Evolutionary conservation across 495 filamentous ascomycete species (phyloP).

Genomic region (Penicillium nucicola): DNA sequence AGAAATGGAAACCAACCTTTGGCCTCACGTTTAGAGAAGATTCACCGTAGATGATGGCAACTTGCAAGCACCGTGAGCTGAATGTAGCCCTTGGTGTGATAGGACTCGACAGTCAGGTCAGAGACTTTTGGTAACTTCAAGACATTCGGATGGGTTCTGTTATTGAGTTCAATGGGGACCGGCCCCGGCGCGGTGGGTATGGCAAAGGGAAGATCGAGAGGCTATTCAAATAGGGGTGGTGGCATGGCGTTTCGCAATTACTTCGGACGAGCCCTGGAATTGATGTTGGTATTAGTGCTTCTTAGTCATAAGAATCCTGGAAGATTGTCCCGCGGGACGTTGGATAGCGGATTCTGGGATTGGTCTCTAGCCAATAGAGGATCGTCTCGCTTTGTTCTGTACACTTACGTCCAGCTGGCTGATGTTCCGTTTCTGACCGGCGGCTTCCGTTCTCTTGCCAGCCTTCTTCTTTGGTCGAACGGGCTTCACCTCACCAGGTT

Average conservation of each 20-base stretch:
- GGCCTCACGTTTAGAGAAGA: conserved; percentile 19
- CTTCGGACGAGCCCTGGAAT: conserved; percentile 30
- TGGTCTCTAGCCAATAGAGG: conserved; percentile 22
- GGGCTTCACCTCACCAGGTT: conserved; percentile 72
- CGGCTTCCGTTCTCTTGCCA: conserved; percentile 37
- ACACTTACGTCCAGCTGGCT: conserved; percentile 48
- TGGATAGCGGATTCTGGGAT: conserved; percentile 16
- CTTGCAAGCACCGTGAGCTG: conserved; percentile 9
- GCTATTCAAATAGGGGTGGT: conserved; percentile 36
- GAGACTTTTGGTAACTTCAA: conserved; percentile 2
- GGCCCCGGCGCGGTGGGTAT: conserved; percentile 26
- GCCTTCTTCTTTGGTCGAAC: conserved; percentile 61
- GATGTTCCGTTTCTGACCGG: conserved; percentile 41
- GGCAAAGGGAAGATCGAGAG: neutral
- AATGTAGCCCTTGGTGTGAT: conserved; percentile 13
- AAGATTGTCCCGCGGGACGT: conserved; percentile 12
- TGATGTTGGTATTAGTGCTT: conserved; percentile 37
- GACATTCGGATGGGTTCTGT: neutral
- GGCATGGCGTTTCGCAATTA: conserved; percentile 38
- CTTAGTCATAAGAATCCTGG: conserved; percentile 19
- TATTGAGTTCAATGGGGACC: conserved; percentile 25
- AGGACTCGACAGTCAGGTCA: conserved; percentile 14
- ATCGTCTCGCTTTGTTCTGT: conserved; percentile 23
- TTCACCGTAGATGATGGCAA: conserved; percentile 11
- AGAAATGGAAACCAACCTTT: conserved; percentile 40